A percentile compares a stretch with the other conserved stretches of the same genome.
phyloP scores from a whole-genome alignment of 441 rosid genomes.

The Pelargonium fulgidum region DNA sequence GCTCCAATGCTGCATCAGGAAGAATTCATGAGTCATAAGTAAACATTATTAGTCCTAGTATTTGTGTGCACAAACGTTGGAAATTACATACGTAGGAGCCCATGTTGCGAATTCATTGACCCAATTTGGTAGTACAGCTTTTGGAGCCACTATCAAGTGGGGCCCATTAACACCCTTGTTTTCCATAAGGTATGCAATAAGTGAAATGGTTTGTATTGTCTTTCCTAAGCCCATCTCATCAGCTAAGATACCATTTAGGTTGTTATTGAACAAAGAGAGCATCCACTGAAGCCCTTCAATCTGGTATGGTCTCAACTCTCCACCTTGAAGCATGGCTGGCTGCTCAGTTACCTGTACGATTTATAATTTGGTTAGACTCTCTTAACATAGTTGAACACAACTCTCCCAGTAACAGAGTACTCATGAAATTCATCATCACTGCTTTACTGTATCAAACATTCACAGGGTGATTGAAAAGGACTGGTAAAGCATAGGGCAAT shows the following conservation, averaged over 20 bases:
- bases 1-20: constrained; percentile 67
- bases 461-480: constrained; percentile 10
- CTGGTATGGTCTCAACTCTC: constrained; percentile 89
- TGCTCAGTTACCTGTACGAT: constrained; percentile 83
- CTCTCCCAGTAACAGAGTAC: constrained; percentile 4
- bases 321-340: constrained; percentile 88
- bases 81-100: constrained; percentile 64
- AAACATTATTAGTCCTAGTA: constrained; percentile 8
- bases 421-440: neutral
- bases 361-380: constrained; percentile 24
- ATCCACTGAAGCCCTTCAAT: constrained; percentile 99
- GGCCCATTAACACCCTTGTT: constrained; percentile 85
- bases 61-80: neutral
- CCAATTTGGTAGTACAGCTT: constrained; percentile 99
- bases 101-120: constrained; percentile 86
- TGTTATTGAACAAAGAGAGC: constrained; percentile 94
- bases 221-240: constrained; percentile 99
- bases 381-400: neutral
- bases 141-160: constrained; percentile 96
- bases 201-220: constrained; percentile 92
- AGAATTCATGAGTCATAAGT: constrained; percentile 24
- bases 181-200: constrained; percentile 89
- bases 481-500: neutral
- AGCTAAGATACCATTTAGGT: constrained; percentile 96
- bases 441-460: constrained; percentile 13